These are phyloP conservation scores for Termitomyces sp. DNA, from an alignment of 768 basidiomycete species.

Conservation along the genomic window DNA sequence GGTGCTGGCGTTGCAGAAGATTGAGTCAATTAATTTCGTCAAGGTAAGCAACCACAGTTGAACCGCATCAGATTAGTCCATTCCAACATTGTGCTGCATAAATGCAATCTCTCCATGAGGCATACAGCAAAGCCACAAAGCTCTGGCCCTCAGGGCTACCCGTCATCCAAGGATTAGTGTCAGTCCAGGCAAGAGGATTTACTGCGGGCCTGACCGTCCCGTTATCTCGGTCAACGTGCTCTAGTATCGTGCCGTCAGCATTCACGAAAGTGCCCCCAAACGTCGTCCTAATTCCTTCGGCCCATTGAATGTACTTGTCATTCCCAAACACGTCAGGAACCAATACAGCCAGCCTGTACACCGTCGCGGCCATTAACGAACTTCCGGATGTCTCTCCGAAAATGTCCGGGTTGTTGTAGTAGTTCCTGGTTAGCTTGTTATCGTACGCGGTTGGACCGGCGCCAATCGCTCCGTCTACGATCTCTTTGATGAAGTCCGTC, in stretches of 20 bases:
- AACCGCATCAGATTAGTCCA: too few species aligned
- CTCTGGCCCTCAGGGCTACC: constrained; percentile 1
- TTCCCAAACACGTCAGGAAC: constrained; percentile 26
- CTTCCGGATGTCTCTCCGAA: constrained; percentile 24
- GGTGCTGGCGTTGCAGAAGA: too few species aligned
- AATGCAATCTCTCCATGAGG: neutral
- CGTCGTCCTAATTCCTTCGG: constrained; percentile 27
- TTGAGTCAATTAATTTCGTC: too few species aligned
- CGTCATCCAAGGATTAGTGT: constrained; percentile 26
- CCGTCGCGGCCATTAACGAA: constrained; percentile 20
- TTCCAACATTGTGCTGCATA: neutral
- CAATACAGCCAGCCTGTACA: constrained; percentile 32
- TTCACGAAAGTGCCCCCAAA: constrained; percentile 21
- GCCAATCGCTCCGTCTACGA: constrained; percentile 21
- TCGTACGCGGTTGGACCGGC: constrained; percentile 12
- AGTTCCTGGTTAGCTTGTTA: constrained; percentile 17
- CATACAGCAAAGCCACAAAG: neutral
- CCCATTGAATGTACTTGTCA: constrained; percentile 31
- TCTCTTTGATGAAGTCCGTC: constrained; percentile 24
- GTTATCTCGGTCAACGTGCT: constrained; percentile 24
- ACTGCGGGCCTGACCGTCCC: constrained; percentile 35
- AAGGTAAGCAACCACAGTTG: too few species aligned
- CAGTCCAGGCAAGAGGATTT: constrained; percentile 33
- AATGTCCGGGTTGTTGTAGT: constrained; percentile 15
- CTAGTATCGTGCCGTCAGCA: constrained; percentile 9